Evolutionary conservation across 345 rosid genomes (phyloP), one percentile per base, ranked within the genome.

Genomic region (Rubroshorea leprosula): DNA sequence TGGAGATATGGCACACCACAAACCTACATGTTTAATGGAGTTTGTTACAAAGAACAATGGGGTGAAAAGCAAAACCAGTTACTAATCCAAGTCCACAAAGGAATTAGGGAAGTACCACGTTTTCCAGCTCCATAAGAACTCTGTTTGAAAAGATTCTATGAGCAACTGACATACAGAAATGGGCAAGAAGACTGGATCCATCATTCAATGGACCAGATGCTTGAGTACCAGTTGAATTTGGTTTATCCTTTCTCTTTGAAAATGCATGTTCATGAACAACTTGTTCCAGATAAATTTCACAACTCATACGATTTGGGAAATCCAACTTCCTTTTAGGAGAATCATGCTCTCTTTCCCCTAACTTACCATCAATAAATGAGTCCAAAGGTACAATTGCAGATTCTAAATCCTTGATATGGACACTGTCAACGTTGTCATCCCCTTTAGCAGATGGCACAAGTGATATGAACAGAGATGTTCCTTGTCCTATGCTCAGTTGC

Each of bases 131-230:
- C 75, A 66, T 57, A 49, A 79, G 82, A 68, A 81, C 94, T 78
- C 72, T 85, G 72, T 74, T 77, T 12, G 89, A 78, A 77, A 89
- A 84, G 57, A 89, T 84, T 71, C 96, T 80, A 70, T 89, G 97
- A 65, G 89, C 75, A 78, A 93, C 68, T 69, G 99, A 86, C 81
- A 83, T 58, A 65, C 87, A 84, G 75, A 89, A 89, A 76, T 89
- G 94, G 53, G 85, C 81, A 60, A 92, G 96, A 80, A 83, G 89
- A 65, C 87, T 66, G 1, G 80, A 57, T 43, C 70, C 78, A 43
- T 82, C 83, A 62, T 82, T 84, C 57, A 78, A 55, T 23, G 65
- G 69, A 62, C 70, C 75, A 62, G 87, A 57, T 62, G 58, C 58
- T 73, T 71, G 67, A 65, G 67, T 64, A 57, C 62, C 61, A 71